A percentile compares a stretch with the other conserved stretches of the same genome.
phyloP scores from a whole-genome alignment of 371 early-diverging fungal species.

The Circinella minor region DNA sequence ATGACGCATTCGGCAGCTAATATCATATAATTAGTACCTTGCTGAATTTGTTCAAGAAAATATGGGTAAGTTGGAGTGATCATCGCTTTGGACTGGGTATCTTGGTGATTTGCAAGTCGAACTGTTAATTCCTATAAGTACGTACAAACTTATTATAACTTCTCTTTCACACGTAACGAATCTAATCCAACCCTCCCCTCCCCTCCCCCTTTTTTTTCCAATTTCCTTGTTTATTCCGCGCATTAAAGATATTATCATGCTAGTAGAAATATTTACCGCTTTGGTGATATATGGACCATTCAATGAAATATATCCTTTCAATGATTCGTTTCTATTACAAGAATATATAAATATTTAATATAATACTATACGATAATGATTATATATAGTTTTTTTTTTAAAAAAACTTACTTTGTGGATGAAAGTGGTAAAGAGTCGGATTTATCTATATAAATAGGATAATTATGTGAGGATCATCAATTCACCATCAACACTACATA shows the following conservation, averaged over 20 bases:
- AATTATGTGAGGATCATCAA: neutral
- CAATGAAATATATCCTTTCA: conserved; percentile 46
- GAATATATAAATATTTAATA: no score
- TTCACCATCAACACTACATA: neutral
- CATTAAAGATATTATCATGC: neutral
- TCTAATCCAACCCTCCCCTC: no score
- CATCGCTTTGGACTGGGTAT: conserved; percentile 32
- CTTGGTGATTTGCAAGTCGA: conserved; percentile 38
- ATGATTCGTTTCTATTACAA: conserved; percentile 37
- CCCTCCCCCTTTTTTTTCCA: neutral
- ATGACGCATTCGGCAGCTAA: conserved; percentile 33
- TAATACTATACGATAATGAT: no score
- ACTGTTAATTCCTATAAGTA: conserved; percentile 41
- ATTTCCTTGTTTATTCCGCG: neutral
- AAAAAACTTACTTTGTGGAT: conserved; percentile 31
- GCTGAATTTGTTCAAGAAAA: conserved; percentile 50
- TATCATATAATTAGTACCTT: conserved; percentile 39
- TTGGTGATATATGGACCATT: conserved; percentile 41
- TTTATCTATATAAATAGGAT: conserved; percentile 24
- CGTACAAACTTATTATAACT: neutral
- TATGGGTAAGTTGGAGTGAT: conserved; percentile 36
- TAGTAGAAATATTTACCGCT: conserved; percentile 32
- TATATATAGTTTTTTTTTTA: no score
- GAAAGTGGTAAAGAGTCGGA: conserved; percentile 43
- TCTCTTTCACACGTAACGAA: neutral